Base-by-base conservation (phyloP, 2,329 filamentous ascomycete species). In the Apiospora hydei region DNA sequence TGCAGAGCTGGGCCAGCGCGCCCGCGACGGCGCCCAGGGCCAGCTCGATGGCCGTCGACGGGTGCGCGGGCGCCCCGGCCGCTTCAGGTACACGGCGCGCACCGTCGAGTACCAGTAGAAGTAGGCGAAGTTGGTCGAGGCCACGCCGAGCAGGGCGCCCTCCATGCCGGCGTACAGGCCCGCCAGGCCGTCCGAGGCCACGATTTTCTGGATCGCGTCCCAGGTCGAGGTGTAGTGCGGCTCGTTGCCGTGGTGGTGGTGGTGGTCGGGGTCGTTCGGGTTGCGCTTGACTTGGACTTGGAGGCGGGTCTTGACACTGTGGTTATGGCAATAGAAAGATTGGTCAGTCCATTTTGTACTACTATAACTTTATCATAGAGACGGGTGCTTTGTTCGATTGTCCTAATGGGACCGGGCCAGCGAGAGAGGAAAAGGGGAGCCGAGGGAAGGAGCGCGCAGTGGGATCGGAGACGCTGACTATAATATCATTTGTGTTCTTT, bases 81-180 rank as follows among this genome's bases (percentile, higher is more conserved):
- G 85, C 76, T 88, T 89, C 76, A 94, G 83, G 82, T 98, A 98
- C 26, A 98, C 83, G 21, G 90, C 90, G 74, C 96, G 91, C 44
- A 98, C 94, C 41, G 96, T 85, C 6, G 94, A 96, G 82, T 98
- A 98, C 95, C 96, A 98, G 85, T 99, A 99, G 82, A 99, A 99
- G 85, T 99, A 99, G 78, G 96, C 96, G 81, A 99, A 99, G 83
- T 99, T 99, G 70, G 96, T 98, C 38, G 95, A 98, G 1, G 95
- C 96, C 47, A 99, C 96, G 70, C 96, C 96, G 69, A 98, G 85
- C 24, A 99, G 86, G 5, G 95, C 91, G 69, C 96, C 95, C 73
- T 90, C 88, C 81, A 99, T 95, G 73, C 96, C 96, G 70, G 93
- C 91, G 79, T 99, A 99, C 10, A 99, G 89, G 8, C 96, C 96